Conservation (phyloP, 768 basidiomycete species). For the Amanita subjunquillea region DNA sequence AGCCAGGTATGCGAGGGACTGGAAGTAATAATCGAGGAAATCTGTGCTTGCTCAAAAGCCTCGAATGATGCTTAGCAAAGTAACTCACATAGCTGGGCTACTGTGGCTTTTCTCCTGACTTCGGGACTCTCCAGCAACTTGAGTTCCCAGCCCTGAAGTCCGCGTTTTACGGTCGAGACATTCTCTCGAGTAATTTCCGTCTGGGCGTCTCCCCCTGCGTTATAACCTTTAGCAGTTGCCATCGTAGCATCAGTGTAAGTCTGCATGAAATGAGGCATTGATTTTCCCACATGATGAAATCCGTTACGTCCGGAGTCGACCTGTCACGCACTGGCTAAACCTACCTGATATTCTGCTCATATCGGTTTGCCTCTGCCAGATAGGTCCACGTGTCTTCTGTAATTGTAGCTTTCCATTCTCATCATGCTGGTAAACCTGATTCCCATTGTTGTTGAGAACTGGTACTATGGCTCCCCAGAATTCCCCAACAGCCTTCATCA, state of each 20-base stretch:
- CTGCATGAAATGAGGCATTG: no score
- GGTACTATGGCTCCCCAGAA: no score
- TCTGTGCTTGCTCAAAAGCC: slow-evolving; percentile 30
- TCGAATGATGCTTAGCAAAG: slow-evolving; percentile 3
- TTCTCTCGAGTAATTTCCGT: slow-evolving; percentile 58
- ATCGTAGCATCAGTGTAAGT: slow-evolving; percentile 30
- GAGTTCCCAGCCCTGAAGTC: slow-evolving; percentile 73
- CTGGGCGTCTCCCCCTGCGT: slow-evolving; percentile 41
- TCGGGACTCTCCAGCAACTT: slow-evolving; percentile 78
- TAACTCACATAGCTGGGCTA: slow-evolving; percentile 87
- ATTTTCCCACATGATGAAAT: no score
- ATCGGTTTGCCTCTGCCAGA: no score
- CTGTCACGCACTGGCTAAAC: no score
- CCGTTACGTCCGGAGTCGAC: no score
- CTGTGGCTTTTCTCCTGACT: slow-evolving; percentile 90
- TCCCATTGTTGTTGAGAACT: no score
- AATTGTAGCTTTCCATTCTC: no score
- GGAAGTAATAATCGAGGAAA: slow-evolving; percentile 98
- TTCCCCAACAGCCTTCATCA: no score
- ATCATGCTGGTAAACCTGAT: no score
- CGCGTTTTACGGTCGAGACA: slow-evolving; percentile 44
- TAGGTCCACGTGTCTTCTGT: no score
- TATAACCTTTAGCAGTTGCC: slow-evolving; percentile 50
- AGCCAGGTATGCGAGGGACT: slow-evolving; percentile 82
- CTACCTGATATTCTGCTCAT: no score